These are phyloP conservation scores for Anacardium occidentale DNA, from an alignment of 345 rosid genomes.

Conservation along the genomic window DNA sequence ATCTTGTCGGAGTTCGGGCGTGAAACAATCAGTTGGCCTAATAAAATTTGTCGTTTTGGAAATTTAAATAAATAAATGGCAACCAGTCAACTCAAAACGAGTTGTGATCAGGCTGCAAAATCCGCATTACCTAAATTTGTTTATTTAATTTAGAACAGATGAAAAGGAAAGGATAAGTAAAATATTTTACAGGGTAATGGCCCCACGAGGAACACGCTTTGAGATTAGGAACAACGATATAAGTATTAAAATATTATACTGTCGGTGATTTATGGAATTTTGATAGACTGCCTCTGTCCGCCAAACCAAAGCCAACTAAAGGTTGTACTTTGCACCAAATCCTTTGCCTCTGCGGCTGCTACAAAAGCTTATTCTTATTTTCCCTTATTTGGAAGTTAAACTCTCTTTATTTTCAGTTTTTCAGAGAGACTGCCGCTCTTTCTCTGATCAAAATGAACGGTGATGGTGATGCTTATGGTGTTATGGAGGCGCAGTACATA, in stretches of 20 bases:
- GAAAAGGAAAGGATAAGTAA: slow-evolving; percentile 13
- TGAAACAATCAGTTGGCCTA: no score
- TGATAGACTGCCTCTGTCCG: slow-evolving; percentile 20
- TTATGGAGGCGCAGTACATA: slow-evolving; percentile 57
- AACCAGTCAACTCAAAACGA: no score
- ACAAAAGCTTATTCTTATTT: slow-evolving; percentile 22
- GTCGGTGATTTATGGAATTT: slow-evolving; percentile 49
- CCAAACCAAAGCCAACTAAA: slow-evolving; percentile 19
- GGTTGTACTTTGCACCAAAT: slow-evolving; percentile 18
- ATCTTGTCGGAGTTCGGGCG: no score
- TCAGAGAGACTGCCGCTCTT: background rate
- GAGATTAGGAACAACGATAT: background rate
- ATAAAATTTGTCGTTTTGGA: no score
- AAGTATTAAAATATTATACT: background rate
- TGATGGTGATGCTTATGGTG: slow-evolving; percentile 31
- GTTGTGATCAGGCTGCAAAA: no score
- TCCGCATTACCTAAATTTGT: no score
- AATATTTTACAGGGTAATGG: slow-evolving; percentile 14
- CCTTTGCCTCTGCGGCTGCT: slow-evolving; percentile 8
- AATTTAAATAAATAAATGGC: no score
- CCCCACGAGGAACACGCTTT: slow-evolving; percentile 17
- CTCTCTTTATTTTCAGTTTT: background rate
- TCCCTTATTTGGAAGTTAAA: background rate
- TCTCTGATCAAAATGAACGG: slow-evolving; percentile 28
- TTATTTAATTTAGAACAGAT: no score